Evolutionary conservation across 768 basidiomycete genomes (phyloP).

Genomic region (Podaxis rugospora): DNA sequence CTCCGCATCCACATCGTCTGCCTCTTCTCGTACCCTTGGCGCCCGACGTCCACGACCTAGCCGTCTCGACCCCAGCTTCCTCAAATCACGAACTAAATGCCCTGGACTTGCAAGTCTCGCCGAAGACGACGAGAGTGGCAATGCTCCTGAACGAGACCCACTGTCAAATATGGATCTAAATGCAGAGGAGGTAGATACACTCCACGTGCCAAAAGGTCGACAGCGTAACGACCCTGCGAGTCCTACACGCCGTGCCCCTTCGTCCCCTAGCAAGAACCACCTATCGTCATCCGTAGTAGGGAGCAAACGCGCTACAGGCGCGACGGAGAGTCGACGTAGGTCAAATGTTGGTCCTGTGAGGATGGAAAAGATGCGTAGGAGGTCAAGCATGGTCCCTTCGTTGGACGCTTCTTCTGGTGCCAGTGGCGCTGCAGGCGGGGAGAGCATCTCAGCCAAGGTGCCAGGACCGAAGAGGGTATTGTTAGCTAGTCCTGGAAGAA

Average conservation of each 20-base stretch:
- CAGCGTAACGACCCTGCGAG: slow-evolving; percentile 20
- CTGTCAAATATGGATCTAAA: slow-evolving; percentile 72
- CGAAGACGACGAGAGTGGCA: slow-evolving; percentile 63
- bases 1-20: slow-evolving; percentile 14
- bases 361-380: slow-evolving; percentile 64
- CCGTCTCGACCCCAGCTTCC: slow-evolving; percentile 66
- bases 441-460: slow-evolving; percentile 18
- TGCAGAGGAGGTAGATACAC: slow-evolving; percentile 27
- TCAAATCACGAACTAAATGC: slow-evolving; percentile 49
- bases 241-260: slow-evolving; percentile 40
- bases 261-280: slow-evolving; percentile 14
- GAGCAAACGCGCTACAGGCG: slow-evolving; percentile 14
- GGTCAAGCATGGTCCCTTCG: slow-evolving; percentile 78
- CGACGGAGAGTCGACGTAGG: slow-evolving; percentile 28
- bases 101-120: slow-evolving; percentile 52
- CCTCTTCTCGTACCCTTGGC: slow-evolving; percentile 25
- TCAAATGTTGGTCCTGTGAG: slow-evolving; percentile 78
- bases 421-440: slow-evolving; percentile 23
- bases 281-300: slow-evolving; percentile 19
- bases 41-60: slow-evolving; percentile 54
- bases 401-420: slow-evolving; percentile 36
- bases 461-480: slow-evolving; percentile 33
- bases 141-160: slow-evolving; percentile 33
- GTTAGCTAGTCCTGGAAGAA: slow-evolving; percentile 53
- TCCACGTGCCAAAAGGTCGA: slow-evolving; percentile 36